These are phyloP conservation scores for Elsinoe australis DNA, from an alignment of 2,329 filamentous ascomycete species.

Conservation along the genomic window DNA sequence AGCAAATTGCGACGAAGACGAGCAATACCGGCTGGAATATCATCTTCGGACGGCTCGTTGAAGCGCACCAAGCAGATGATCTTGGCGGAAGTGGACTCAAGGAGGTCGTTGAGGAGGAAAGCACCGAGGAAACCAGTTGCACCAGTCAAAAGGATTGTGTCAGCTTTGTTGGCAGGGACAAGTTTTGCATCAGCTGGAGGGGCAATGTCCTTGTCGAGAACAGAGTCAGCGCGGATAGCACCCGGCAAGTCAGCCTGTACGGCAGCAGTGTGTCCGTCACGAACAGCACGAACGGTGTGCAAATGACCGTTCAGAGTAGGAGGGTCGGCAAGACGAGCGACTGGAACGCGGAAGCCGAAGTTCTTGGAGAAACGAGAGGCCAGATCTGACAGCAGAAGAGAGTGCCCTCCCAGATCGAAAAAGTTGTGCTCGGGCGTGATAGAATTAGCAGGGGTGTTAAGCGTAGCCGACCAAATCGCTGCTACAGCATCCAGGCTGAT, in stretches of 20 bases:
- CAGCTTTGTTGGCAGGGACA: conserved; percentile 54
- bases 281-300: conserved; percentile 59
- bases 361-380: conserved; percentile 60
- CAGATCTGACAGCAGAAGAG: conserved; percentile 66
- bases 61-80: conserved; percentile 69
- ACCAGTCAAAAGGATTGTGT: conserved; percentile 65
- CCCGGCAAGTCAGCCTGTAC: conserved; percentile 68
- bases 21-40: conserved; percentile 59
- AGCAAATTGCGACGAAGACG: conserved; percentile 67
- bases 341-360: conserved; percentile 66
- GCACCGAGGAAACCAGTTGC: conserved; percentile 70
- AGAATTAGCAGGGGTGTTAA: conserved; percentile 55
- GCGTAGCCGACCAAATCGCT: conserved; percentile 62
- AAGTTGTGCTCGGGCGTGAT: conserved; percentile 67
- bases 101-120: conserved; percentile 61
- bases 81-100: conserved; percentile 60
- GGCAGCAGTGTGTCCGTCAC: conserved; percentile 65
- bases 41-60: conserved; percentile 56
- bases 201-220: conserved; percentile 62
- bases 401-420: conserved; percentile 75
- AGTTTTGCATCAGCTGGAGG: conserved; percentile 45
- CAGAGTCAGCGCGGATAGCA: conserved; percentile 58
- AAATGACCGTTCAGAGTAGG: conserved; percentile 67
- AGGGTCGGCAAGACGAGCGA: conserved; percentile 62
- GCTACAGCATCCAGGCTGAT: conserved; percentile 61